Base-by-base conservation (phyloP, 2,329 filamentous ascomycete species). In the Periglandula ipomoeae region DNA sequence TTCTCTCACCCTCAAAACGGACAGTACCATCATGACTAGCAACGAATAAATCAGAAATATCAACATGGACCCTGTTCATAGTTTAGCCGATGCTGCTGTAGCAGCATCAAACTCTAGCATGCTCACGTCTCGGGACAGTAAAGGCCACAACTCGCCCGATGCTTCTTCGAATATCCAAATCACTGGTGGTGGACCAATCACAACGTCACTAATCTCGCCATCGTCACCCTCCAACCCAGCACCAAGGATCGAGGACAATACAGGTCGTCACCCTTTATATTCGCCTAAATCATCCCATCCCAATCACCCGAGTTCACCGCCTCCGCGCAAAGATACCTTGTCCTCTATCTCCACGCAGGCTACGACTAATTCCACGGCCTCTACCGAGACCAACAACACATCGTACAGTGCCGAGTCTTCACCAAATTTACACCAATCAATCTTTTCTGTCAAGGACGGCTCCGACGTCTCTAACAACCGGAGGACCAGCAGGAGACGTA, bases 391-490 rank as follows among this genome's bases (percentile, higher is more conserved):
- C 57, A 69, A 64, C 56, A 69, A 71, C 58, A 73, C 71, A 58
- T 70, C 70, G 56, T 77, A 75, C 61, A 76, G 70, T 66, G 68
- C 71, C 61, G 71, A 76, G 56, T 72, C 72, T 57, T 78, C 76
- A 59, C 71, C 72, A 56, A 72, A 63, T 54, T 64, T 68, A 56
- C 63, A 68, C 48, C 74, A 78, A 60, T 73, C 70, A 56, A 74
- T 76, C 59, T 79, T 78, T 61, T 74, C 75, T 52, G 66, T 76
- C 53, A 73, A 73, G 63, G 76, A 79, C 69, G 75, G 74, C 52
- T 66, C 70, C 62, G 74, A 78, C 62, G 65, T 74, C 60, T 70
- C 70, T 65, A 71, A 72, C 59, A 70, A 67, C 59, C 74, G 75
- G 56, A 74, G 76, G 57, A 68, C 75, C 53, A 80, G 74, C 59